Base-by-base conservation (phyloP, 352 stramenopile genomes). In the Phytophthora aleatoria region DNA sequence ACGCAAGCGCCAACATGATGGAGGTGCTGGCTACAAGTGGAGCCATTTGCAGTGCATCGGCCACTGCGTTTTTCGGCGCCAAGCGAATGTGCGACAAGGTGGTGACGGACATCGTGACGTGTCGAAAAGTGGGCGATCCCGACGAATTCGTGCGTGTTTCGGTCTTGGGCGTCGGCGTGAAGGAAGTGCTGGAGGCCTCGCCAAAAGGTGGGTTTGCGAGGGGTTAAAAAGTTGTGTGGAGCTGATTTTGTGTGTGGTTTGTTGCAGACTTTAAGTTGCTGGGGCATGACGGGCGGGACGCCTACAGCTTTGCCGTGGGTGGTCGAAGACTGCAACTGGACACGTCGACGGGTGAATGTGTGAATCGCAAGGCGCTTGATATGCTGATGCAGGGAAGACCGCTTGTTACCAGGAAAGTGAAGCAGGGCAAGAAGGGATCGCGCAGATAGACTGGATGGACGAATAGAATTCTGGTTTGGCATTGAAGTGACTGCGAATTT, bases 31-130 rank as follows among this genome's bases (percentile, higher is more conserved):
- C 79, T 7, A 77, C 66, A 0, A 83, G 76, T 55, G 79, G 77
- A 27, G 74, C 81, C 31, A 89, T 92, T 38, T 84, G 72, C 55
- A 92, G 79, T 41, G 81, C 83, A 30, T 92, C 83, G 1, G 71
- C 69, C 20, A 83, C 74, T 26, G 78, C 87, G 35, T 92, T 88
- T 59, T 89, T 91, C 24, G 84, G 81, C 2, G 84, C 81, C 8
- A 92, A 92, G 61, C 44, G 87, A 38, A 30, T 88, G 26, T 92
- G 84, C 55, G 77, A 90, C 61, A 81, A 70, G 50, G 76, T 92
- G 36, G 82, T 92, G 30, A 91, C 82, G 44, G 84, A 92, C 66
- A 73, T 92, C 33, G 67, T 75, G 20, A 85, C 84, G n/a, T 89
- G 72, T 51, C 77, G 84, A 49, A 76, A 71, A 61, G 66, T 87